Conservation (phyloP, 2,329 filamentous ascomycete genomes). For the Akanthomyces muscarius region DNA sequence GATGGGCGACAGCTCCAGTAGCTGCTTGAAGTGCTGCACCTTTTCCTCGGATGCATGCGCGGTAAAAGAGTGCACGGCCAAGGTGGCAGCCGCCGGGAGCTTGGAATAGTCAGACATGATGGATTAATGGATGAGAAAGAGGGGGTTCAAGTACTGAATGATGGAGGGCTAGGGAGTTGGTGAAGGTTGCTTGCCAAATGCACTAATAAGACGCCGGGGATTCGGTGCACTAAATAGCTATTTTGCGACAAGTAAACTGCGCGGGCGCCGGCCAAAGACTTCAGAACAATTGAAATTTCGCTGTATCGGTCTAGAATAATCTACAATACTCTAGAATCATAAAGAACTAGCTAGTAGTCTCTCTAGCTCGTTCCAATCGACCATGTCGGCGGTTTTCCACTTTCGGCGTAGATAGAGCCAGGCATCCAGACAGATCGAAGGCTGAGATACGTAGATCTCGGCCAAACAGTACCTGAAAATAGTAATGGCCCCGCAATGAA, state of each 20-base stretch:
- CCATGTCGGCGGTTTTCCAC: background rate
- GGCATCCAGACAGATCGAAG: background rate
- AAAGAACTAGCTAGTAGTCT: background rate
- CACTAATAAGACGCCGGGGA: background rate
- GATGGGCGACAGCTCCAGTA: constrained; percentile 45
- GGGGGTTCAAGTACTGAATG: background rate
- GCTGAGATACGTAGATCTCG: background rate
- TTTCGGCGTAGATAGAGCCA: background rate
- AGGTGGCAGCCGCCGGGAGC: constrained; percentile 6
- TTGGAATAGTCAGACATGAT: constrained; percentile 17
- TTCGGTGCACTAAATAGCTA: background rate
- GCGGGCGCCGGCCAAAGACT: background rate
- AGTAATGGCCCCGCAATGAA: too few species aligned
- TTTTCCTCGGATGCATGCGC: constrained; percentile 39
- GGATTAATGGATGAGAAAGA: background rate
- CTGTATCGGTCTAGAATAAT: background rate
- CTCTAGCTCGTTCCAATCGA: background rate
- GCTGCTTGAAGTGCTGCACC: constrained; percentile 41
- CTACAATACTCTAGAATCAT: background rate
- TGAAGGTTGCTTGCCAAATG: background rate
- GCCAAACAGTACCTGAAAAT: too few species aligned
- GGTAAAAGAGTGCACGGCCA: constrained; percentile 32
- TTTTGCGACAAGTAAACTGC: background rate
- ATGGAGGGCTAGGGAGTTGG: background rate
- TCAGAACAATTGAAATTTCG: background rate